phyloP scores from a whole-genome alignment of 371 early-diverging fungal species.

The Actinomortierella wolfii region DNA sequence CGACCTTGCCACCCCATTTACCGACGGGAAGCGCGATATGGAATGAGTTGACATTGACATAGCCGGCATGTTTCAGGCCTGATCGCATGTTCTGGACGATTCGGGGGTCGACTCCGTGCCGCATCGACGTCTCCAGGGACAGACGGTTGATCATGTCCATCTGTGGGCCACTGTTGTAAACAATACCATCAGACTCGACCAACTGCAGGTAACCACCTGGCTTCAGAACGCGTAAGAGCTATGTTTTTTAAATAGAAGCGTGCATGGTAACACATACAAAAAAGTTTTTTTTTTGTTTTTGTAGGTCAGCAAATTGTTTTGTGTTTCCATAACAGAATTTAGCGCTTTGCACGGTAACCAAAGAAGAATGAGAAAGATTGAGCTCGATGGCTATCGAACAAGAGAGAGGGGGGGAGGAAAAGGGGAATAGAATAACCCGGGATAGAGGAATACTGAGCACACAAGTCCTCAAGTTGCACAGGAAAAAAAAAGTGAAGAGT shows the following conservation, averaged over 20 bases:
- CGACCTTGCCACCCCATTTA: constrained; percentile 43
- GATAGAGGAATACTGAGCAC: too few relatives aligned
- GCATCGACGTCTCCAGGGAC: constrained; percentile 37
- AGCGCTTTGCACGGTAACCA: too few relatives aligned
- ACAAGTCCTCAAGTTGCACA: too few relatives aligned
- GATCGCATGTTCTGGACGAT: constrained; percentile 34
- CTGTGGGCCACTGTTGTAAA: constrained; percentile 53
- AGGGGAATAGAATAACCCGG: too few relatives aligned
- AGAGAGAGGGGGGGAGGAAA: too few relatives aligned
- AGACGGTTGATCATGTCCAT: constrained; percentile 44
- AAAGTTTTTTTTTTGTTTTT: too few relatives aligned
- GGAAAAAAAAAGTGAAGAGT: too few relatives aligned
- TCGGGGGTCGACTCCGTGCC: constrained; percentile 41
- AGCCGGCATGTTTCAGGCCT: constrained; percentile 30
- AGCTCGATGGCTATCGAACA: too few relatives aligned
- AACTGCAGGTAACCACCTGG: constrained; percentile 58
- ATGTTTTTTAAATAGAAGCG: not conserved
- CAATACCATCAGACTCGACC: constrained; percentile 54
- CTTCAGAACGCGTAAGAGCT: constrained; percentile 55
- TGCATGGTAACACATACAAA: too few relatives aligned
- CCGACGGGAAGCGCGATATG: constrained; percentile 38
- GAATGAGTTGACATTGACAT: constrained; percentile 33
- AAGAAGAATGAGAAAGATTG: too few relatives aligned
- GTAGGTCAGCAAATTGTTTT: too few relatives aligned
- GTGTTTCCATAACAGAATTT: too few relatives aligned